Evolutionary conservation across 2,329 filamentous ascomycete genomes (phyloP), one percentile per base, ranked within the genome.

Genomic region (Alternaria arborescens): DNA sequence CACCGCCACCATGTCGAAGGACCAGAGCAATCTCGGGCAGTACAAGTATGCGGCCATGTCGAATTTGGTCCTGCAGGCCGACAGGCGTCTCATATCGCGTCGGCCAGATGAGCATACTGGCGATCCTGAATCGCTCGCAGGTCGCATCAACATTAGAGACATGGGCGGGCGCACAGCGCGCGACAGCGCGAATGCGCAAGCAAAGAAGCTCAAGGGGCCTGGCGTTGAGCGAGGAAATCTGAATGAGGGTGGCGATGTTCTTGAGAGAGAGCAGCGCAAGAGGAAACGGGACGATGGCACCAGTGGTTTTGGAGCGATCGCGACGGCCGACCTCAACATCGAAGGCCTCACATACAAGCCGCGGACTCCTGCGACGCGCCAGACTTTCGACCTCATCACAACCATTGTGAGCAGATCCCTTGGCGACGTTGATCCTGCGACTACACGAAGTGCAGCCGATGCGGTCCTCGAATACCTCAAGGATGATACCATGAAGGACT

Each of bases 41-140:
- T 97, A 97, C 87, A 97, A 97, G 82, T 97, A 97, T 88, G 93
- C 93, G 89, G 93, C 92, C 81, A 98, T 99, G 95, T 99, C 95
- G 84, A 99, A 99, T 89, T 91, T 99, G 93, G 95, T 99, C 78
- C 92, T 99, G 88, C 95, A 99, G 91, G 94, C 93, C 84, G 95
- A 99, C 85, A 91, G 94, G 83, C 91, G 95, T 73, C 98, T 99
- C 79, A 91, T 97, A 73, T 93, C 93, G 67, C 89, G 95, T 79
- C 89, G 93, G 74, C 93, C 90, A 71, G 94, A 99, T 81, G 96
- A 99, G 83, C 90, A 93, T 66, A 98, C 94, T 52, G 95, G 95
- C 73, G 95, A 99, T 79, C 96, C 95, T 52, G 95, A 99, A 83
- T 99, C 96, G 59, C 88, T 99, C 60, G 96, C 95, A 58, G 95